Conservation (phyloP, 2,329 filamentous ascomycete genomes). For the Lasiodiplodia sp. region DNA sequence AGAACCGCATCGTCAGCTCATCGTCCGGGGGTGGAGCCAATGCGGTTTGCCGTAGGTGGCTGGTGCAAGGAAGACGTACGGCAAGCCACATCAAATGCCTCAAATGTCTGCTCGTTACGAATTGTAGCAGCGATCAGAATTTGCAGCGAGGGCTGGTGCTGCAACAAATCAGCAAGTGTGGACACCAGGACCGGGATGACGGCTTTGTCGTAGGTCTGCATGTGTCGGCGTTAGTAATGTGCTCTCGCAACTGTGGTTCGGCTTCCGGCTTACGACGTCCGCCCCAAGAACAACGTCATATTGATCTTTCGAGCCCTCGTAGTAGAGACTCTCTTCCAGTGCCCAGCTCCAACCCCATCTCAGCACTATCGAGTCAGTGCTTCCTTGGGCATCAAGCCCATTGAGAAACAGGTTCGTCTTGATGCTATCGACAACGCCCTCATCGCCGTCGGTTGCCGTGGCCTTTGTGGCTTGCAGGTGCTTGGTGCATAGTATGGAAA, state of each 20-base stretch:
- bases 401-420: conserved; percentile 75
- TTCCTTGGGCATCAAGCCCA: conserved; percentile 59
- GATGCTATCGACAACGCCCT: conserved; percentile 72
- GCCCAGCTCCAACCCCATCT: conserved; percentile 69
- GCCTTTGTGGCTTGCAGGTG: conserved; percentile 66
- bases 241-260: conserved; percentile 16
- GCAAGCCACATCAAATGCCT: conserved; percentile 68
- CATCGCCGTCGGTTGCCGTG: conserved; percentile 76
- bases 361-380: conserved; percentile 57
- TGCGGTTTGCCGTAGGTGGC: conserved; percentile 11
- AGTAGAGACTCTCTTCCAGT: conserved; percentile 31
- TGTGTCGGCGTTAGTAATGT: conserved; percentile 17
- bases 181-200: conserved; percentile 69
- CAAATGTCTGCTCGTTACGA: conserved; percentile 73
- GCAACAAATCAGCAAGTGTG: conserved; percentile 69
- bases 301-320: conserved; percentile 44
- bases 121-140: conserved; percentile 75
- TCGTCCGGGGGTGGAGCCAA: not conserved
- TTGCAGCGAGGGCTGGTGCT: conserved; percentile 61
- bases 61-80: conserved; percentile 46
- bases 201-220: conserved; percentile 72
- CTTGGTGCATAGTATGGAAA: conserved; percentile 77
- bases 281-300: conserved; percentile 75
- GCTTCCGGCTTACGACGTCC: conserved; percentile 64
- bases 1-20: conserved; percentile 42